Evolutionary conservation across 805 yeast species (phyloP).

Genomic region (Metschnikowia peoriensis): DNA sequence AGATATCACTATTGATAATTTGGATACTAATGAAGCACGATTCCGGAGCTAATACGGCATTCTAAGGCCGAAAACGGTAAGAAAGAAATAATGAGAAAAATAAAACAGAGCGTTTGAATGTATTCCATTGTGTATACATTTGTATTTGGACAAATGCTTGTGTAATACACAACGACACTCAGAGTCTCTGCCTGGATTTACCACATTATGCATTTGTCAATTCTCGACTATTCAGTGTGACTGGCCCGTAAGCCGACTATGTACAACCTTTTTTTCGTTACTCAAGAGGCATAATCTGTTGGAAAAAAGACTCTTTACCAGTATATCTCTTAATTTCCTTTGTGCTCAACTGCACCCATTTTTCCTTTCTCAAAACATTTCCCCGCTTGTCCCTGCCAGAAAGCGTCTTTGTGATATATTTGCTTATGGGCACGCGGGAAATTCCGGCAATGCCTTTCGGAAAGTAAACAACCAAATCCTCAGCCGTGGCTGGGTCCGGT

Average conservation of each 20-base stretch:
- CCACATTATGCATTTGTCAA: background rate
- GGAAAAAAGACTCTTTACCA: conserved; percentile 8
- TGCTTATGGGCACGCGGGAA: conserved; percentile 51
- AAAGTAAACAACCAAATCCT: conserved; percentile 42
- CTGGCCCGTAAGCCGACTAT: background rate
- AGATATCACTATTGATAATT: too few relatives aligned
- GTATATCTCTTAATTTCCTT: conserved; percentile 22
- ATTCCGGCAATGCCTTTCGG: conserved; percentile 56
- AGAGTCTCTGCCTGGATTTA: background rate
- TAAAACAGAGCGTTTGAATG: background rate
- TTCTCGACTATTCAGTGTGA: background rate
- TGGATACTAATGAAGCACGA: too few relatives aligned
- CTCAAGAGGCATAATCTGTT: background rate
- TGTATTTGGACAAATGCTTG: background rate
- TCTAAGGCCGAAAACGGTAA: too few relatives aligned
- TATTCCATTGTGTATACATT: background rate
- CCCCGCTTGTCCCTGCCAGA: conserved; percentile 28
- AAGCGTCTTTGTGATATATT: conserved; percentile 37
- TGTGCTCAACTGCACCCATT: conserved; percentile 18
- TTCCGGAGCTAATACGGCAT: too few relatives aligned
- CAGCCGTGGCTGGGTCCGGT: conserved; percentile 19
- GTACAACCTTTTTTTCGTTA: background rate
- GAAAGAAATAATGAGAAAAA: too few relatives aligned
- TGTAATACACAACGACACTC: background rate
- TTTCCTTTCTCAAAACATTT: conserved; percentile 22